Conservation (phyloP, 257 asterid genomes). For the Lantana camara region DNA sequence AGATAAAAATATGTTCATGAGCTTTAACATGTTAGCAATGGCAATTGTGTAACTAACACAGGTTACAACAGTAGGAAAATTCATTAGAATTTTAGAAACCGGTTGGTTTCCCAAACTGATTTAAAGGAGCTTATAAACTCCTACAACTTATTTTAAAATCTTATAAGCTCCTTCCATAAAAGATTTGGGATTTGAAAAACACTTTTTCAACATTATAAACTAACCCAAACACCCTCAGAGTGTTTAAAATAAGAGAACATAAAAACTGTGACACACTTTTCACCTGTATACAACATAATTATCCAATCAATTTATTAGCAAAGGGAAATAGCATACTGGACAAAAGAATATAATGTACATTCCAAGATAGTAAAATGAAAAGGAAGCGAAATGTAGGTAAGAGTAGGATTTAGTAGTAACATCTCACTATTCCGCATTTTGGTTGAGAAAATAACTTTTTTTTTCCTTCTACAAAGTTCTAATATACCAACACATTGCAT, state of each 20-base stretch:
- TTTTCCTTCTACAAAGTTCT: neutral
- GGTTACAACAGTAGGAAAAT: no score
- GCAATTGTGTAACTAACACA: no score
- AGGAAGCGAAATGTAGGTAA: neutral
- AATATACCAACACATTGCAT: neutral
- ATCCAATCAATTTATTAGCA: neutral
- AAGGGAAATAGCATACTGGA: neutral
- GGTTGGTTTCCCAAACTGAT: no score
- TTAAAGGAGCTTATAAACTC: no score
- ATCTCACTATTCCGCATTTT: neutral
- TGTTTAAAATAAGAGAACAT: neutral
- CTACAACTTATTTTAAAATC: no score
- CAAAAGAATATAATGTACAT: neutral
- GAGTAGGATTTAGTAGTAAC: neutral
- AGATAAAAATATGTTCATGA: no score
- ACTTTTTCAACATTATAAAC: no score
- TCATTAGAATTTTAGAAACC: no score
- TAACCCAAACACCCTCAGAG: no score
- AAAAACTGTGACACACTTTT: neutral
- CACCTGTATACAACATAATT: neutral
- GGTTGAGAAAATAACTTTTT: neutral
- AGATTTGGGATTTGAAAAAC: no score
- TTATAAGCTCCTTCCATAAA: no score
- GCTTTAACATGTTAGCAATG: no score
- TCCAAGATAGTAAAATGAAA: conserved; percentile 9